These are phyloP conservation scores for Colletotrichum gloeosporioides DNA, from an alignment of 2,329 filamentous ascomycete species.

Conservation along the genomic window DNA sequence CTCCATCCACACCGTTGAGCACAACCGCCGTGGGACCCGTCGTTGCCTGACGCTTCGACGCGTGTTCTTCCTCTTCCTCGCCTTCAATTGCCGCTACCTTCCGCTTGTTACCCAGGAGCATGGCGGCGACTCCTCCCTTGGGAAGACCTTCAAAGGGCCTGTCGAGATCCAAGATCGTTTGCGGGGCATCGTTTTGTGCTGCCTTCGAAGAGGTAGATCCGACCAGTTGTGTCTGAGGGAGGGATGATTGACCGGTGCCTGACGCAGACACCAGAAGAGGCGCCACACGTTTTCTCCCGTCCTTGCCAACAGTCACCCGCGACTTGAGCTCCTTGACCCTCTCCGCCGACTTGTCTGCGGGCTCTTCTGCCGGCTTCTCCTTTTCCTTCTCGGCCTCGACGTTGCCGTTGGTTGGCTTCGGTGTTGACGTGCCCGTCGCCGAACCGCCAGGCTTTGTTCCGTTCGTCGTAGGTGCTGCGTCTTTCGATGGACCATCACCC, in stretches of 20 bases:
- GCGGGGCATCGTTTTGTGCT: conserved; percentile 73
- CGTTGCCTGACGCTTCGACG: conserved; percentile 58
- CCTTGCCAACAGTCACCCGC: conserved; percentile 91
- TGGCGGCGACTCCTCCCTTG: conserved; percentile 82
- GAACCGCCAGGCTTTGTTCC: conserved; percentile 50
- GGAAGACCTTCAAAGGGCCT: conserved; percentile 94
- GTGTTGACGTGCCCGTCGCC: conserved; percentile 34
- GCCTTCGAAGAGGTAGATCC: conserved; percentile 71
- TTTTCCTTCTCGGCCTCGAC: conserved; percentile 39
- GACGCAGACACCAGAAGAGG: conserved; percentile 91
- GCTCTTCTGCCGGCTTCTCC: conserved; percentile 46
- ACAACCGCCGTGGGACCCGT: conserved; percentile 78
- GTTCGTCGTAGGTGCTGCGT: conserved; percentile 51
- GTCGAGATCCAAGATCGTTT: conserved; percentile 85
- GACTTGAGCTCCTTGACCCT: conserved; percentile 75
- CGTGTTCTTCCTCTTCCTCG: conserved; percentile 73
- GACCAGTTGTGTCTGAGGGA: conserved; percentile 88
- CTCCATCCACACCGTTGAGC: conserved; percentile 76
- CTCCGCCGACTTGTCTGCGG: conserved; percentile 58
- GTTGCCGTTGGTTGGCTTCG: conserved; percentile 46
- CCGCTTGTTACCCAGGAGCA: conserved; percentile 92
- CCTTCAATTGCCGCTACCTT: conserved; percentile 77
- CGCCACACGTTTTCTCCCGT: conserved; percentile 94
- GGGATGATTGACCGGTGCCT: conserved; percentile 82
- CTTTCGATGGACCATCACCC: conserved; percentile 74